Evolutionary conservation across 2,329 filamentous ascomycete species (phyloP).

Genomic region (Neoarthrinium moseri): DNA sequence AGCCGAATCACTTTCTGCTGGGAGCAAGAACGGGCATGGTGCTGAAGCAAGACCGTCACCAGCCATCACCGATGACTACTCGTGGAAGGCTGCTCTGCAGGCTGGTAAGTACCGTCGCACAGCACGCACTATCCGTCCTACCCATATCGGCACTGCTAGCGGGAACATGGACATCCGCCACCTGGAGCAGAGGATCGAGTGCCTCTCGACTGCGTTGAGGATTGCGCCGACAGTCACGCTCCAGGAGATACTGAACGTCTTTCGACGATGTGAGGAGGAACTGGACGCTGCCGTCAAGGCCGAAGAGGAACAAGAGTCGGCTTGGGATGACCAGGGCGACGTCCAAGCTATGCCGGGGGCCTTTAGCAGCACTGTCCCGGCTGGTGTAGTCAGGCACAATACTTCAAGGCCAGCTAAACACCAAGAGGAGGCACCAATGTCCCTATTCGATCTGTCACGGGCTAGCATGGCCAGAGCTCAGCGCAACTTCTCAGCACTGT

Average conservation of each 20-base stretch:
- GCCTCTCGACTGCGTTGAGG: slow-evolving; percentile 71
- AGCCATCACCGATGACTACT: slow-evolving; percentile 57
- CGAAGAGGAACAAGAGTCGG: slow-evolving; percentile 67
- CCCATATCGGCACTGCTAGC: slow-evolving; percentile 59
- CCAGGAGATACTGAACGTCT: slow-evolving; percentile 72
- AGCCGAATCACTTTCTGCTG: slow-evolving; percentile 9
- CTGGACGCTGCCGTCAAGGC: slow-evolving; percentile 64
- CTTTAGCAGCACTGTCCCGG: slow-evolving; percentile 39
- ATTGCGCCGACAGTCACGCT: slow-evolving; percentile 69
- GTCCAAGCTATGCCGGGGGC: slow-evolving; percentile 54
- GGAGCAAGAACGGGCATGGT: slow-evolving; percentile 24
- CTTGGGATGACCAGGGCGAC: slow-evolving; percentile 68
- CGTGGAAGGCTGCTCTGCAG: slow-evolving; percentile 76
- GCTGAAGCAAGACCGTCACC: slow-evolving; percentile 16
- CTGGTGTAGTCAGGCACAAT: slow-evolving; percentile 23
- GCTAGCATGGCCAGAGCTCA: slow-evolving; percentile 60
- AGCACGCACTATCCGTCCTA: slow-evolving; percentile 50
- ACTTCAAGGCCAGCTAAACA: slow-evolving; percentile 31
- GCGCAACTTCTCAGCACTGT: slow-evolving; percentile 55
- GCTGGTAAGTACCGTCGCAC: slow-evolving; percentile 72
- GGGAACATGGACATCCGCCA: slow-evolving; percentile 65
- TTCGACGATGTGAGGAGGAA: slow-evolving; percentile 76
- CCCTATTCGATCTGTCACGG: slow-evolving; percentile 62
- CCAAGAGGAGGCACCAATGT: slow-evolving; percentile 57
- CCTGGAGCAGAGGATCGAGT: slow-evolving; percentile 78